Evolutionary conservation across 805 yeast genomes (phyloP), one percentile per base, ranked within the genome.

Genomic region (Saccharomycopsis fermentans): DNA sequence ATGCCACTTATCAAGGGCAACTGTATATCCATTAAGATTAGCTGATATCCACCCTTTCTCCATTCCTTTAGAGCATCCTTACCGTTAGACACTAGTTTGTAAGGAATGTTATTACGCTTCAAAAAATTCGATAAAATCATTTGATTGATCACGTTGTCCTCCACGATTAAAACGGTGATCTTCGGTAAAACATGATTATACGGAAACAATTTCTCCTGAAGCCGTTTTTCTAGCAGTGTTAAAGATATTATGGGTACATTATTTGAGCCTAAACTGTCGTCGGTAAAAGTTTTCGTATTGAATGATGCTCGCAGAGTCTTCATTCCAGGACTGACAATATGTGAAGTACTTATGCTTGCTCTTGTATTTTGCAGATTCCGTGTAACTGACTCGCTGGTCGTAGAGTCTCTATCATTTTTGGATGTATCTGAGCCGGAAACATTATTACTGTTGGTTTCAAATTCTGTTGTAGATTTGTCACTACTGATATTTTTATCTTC

Each of bases 11-110:
- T 83, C 1, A 90, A 96, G 0, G 99, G 99, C 58, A 94, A 76
- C 72, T 94, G 98, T 66, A 94, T 87, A 75, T 94, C 99, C 99
- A 94, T 94, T 51, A 94, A 78, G 43, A 95, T 95, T 63, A 94
- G 75, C 69, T 94, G 98, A 67, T 87, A 90, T 0, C 97, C 97
- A 12, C 99, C 99, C 61, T 81, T 82, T 63, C 89, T 78, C 98
- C 98, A 94, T 71, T 84, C 87, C 63, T 90, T 96, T 2, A 94
- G 81, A 1, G 99, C 99, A 67, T 94, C 98, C 65, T 84, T 82
- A 32, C 99, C 99, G 65, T 90, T 92, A 60, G 87, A 86, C 4
- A 98, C 98, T 52, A 90, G 84, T 61, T 84, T 85, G 63, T 84
- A 90, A 50, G 85, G 86, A 34, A 94, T 91, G 59, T 87, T 81